These are phyloP conservation scores for Penicillium odoratum DNA, from an alignment of 495 filamentous ascomycete genomes.

Conservation along the genomic window DNA sequence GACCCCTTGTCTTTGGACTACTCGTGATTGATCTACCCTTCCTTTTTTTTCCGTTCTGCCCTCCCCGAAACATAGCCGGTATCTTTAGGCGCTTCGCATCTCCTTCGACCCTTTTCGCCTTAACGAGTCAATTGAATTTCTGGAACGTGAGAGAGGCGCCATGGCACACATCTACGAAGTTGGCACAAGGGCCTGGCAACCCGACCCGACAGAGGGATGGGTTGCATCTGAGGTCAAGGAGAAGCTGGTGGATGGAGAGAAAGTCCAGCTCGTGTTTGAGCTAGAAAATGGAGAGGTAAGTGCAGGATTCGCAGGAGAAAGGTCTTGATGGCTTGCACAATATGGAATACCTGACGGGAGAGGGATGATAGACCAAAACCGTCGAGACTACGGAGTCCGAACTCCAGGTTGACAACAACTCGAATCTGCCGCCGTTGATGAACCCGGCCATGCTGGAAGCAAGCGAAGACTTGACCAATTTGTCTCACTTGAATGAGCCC, in stretches of 20 bases:
- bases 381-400: constrained; percentile 77
- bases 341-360: constrained; percentile 24
- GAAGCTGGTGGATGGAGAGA: constrained; percentile 80
- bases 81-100: constrained; percentile 11
- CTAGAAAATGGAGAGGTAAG: constrained; percentile 91
- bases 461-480: constrained; percentile 95
- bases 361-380: constrained; percentile 62
- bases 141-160: background rate
- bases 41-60: constrained; percentile 3
- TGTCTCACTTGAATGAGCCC: constrained; percentile 97
- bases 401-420: constrained; percentile 71
- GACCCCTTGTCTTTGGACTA: constrained; percentile 34
- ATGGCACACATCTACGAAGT: constrained; percentile 99
- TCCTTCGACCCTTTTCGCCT: constrained; percentile 2
- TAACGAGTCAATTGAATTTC: background rate
- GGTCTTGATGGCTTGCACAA: background rate
- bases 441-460: constrained; percentile 98
- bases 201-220: constrained; percentile 94
- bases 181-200: constrained; percentile 97
- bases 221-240: constrained; percentile 91
- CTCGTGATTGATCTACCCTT: constrained; percentile 21
- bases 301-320: background rate
- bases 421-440: constrained; percentile 85
- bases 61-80: background rate
- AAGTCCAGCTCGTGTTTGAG: constrained; percentile 80